These are phyloP conservation scores for Arbutus unedo DNA, from an alignment of 148 eudicot genomes.

Conservation along the genomic window DNA sequence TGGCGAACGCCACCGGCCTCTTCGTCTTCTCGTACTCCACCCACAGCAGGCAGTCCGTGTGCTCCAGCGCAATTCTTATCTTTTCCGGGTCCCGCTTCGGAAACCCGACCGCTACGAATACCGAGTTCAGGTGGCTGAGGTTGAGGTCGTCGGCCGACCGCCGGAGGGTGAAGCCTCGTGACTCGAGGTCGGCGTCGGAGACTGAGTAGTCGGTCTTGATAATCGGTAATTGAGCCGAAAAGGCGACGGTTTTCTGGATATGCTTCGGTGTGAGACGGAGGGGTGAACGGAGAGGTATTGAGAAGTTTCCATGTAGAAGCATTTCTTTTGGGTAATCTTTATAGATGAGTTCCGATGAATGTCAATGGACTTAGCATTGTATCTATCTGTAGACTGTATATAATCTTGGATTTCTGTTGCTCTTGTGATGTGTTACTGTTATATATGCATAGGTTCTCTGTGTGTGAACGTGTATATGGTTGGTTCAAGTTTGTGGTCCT, in stretches of 20 bases:
- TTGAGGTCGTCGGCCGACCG: slow-evolving; percentile 44
- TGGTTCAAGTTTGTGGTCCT: not conserved
- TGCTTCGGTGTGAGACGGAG: slow-evolving; percentile 20
- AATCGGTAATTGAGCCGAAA: slow-evolving; percentile 12
- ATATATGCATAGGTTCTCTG: not conserved
- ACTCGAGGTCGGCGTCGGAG: slow-evolving; percentile 51
- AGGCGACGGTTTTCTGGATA: slow-evolving; percentile 7
- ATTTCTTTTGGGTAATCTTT: not conserved
- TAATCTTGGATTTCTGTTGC: not conserved
- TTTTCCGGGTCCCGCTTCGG: slow-evolving; percentile 79
- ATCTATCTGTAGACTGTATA: no score
- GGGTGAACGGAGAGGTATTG: slow-evolving; percentile 21
- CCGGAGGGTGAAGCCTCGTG: slow-evolving; percentile 65
- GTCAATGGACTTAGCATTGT: not conserved
- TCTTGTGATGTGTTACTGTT: not conserved
- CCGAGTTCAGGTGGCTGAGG: slow-evolving; percentile 80
- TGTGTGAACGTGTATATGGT: not conserved
- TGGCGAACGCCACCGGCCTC: slow-evolving; percentile 82
- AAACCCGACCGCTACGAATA: slow-evolving; percentile 87
- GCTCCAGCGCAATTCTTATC: slow-evolving; percentile 62
- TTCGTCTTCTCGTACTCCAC: slow-evolving; percentile 56
- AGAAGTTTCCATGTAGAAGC: not conserved
- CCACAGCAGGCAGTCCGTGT: slow-evolving; percentile 74
- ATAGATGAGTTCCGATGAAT: not conserved
- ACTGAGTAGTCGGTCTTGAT: slow-evolving; percentile 25